Percentiles rank a stretch among this genome's conserved stretches.
phyloP scores from a whole-genome alignment of 257 asterid species.

The Nyctanthes arbortristis region DNA sequence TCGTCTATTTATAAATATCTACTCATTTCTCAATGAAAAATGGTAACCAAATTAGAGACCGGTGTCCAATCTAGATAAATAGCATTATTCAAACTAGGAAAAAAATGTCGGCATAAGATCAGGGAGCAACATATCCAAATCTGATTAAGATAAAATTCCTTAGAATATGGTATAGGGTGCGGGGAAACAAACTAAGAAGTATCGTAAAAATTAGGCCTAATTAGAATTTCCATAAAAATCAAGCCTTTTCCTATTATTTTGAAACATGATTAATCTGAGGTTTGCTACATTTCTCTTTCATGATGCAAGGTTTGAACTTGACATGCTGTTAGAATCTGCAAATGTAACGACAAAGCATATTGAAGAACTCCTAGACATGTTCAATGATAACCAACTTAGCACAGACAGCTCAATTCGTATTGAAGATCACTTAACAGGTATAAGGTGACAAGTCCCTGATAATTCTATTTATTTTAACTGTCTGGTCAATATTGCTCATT shows the following conservation, averaged over 20 bases:
- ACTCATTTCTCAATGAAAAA: too few species aligned
- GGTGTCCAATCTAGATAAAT: too few species aligned
- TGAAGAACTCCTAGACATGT: conserved; percentile 73
- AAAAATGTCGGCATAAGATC: too few species aligned
- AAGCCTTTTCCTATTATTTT: conserved; percentile 1
- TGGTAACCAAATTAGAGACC: too few species aligned
- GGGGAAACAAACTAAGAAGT: too few species aligned
- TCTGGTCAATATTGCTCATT: conserved; percentile 25
- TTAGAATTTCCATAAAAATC: too few species aligned
- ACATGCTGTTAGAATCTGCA: conserved; percentile 91
- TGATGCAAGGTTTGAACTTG: conserved; percentile 89
- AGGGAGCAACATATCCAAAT: too few species aligned
- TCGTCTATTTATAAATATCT: too few species aligned
- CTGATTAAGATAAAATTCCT: too few species aligned
- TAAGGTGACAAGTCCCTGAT: conserved; percentile 27
- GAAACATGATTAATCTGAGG: conserved; percentile 15
- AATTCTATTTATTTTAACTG: conserved; percentile 24
- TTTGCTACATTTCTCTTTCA: conserved; percentile 18
- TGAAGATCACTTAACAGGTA: conserved; percentile 87
- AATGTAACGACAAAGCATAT: conserved; percentile 72
- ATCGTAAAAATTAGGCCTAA: too few species aligned
- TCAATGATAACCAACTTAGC: conserved; percentile 50
- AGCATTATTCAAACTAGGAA: too few species aligned
- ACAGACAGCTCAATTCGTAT: conserved; percentile 51
- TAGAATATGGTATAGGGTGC: too few species aligned